These are phyloP conservation scores for Carallia pectinifolia DNA, from an alignment of 345 rosid species.

Conservation along the genomic window DNA sequence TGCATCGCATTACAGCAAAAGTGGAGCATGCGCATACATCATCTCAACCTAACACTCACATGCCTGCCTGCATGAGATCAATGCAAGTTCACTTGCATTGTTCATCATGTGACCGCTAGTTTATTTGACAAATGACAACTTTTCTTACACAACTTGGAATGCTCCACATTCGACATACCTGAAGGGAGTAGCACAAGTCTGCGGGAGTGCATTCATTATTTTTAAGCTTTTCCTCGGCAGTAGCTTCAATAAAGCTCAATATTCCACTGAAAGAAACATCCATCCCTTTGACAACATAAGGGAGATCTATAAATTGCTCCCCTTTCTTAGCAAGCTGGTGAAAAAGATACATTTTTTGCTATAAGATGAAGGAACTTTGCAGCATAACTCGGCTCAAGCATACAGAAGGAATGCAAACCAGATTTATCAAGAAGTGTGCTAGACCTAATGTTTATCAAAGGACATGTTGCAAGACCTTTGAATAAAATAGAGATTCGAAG, in stretches of 20 bases:
- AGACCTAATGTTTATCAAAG: not conserved
- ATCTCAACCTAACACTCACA: not conserved
- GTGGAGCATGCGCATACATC: not conserved
- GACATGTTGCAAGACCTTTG: not conserved
- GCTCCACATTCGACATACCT: no score
- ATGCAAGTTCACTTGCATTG: no score
- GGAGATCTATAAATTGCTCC: conserved; percentile 80
- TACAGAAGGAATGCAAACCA: not conserved
- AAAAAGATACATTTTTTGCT: conserved; percentile 8
- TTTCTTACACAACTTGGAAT: conserved; percentile 1
- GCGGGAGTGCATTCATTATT: no score
- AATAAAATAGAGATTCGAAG: not conserved
- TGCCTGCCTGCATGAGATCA: no score
- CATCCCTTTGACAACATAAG: conserved; percentile 97
- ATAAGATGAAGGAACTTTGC: conserved; percentile 1
- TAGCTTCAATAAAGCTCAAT: conserved; percentile 78
- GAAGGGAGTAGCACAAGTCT: no score
- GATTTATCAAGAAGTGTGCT: not conserved
- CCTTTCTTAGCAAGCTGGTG: conserved; percentile 94
- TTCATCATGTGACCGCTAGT: no score
- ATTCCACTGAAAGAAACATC: conserved; percentile 97
- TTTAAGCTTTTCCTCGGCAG: no score
- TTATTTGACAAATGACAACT: no score
- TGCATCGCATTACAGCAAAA: conserved; percentile 20
- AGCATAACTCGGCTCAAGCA: not conserved